Evolutionary conservation across 2,329 filamentous ascomycete species (phyloP).

Genomic region (Alternaria solani): DNA sequence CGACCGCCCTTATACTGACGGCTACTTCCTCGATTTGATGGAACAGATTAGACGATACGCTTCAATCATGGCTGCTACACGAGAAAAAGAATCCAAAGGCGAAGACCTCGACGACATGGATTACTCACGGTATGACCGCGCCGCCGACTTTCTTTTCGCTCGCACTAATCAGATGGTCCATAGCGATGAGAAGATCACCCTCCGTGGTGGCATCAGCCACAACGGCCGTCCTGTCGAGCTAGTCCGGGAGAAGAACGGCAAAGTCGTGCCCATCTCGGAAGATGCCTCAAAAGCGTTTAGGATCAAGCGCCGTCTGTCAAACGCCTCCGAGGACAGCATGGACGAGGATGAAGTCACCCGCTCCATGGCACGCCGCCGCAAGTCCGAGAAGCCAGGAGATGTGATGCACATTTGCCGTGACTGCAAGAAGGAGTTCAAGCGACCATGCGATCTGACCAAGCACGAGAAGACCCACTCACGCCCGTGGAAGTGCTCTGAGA

Average conservation of each 20-base stretch:
- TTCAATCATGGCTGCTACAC: slow-evolving; percentile 78
- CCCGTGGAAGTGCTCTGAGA: slow-evolving; percentile 88
- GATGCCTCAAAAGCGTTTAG: slow-evolving; percentile 68
- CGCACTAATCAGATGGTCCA: slow-evolving; percentile 31
- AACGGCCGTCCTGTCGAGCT: slow-evolving; percentile 86
- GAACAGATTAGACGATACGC: slow-evolving; percentile 94
- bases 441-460: slow-evolving; percentile 96
- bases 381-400: slow-evolving; percentile 86
- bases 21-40: slow-evolving; percentile 95
- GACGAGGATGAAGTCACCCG: slow-evolving; percentile 85
- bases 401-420: slow-evolving; percentile 81
- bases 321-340: slow-evolving; percentile 64
- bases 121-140: slow-evolving; percentile 54
- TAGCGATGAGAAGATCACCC: slow-evolving; percentile 75
- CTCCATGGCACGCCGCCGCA: slow-evolving; percentile 95
- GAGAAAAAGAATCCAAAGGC: slow-evolving; percentile 69
- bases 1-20: slow-evolving; percentile 92
- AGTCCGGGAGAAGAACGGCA: slow-evolving; percentile 80
- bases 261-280: slow-evolving; percentile 75
- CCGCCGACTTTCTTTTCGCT: slow-evolving; percentile 31
- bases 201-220: slow-evolving; percentile 81
- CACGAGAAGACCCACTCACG: slow-evolving; percentile 98
- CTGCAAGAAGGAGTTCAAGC: slow-evolving; percentile 89
- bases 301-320: slow-evolving; percentile 60
- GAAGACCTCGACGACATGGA: slow-evolving; percentile 62